These are phyloP conservation scores for Oleoguttula mirabilis DNA, from an alignment of 495 filamentous ascomycete genomes.

Conservation along the genomic window DNA sequence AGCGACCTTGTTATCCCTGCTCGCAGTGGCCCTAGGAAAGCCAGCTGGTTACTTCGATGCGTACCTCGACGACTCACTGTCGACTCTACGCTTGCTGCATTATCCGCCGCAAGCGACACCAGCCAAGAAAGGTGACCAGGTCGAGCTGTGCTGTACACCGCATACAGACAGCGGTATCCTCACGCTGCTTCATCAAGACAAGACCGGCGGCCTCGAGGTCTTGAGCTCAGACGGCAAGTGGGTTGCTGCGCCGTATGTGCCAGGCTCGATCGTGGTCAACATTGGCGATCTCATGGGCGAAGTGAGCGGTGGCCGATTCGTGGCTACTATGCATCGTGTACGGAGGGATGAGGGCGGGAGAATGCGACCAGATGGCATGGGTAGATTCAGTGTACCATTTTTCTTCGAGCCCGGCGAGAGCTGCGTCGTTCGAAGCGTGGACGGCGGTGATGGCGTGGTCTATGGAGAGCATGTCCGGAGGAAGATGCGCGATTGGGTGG, in stretches of 20 bases:
- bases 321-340: slow-evolving; percentile 40
- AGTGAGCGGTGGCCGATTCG: slow-evolving; percentile 37
- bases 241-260: slow-evolving; percentile 36
- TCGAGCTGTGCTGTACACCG: slow-evolving; percentile 34
- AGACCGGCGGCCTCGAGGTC: slow-evolving; percentile 34
- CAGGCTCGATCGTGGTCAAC: slow-evolving; percentile 38
- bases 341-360: slow-evolving; percentile 9
- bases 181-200: slow-evolving; percentile 35
- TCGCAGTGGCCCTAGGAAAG: slow-evolving; percentile 34
- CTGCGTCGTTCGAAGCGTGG: slow-evolving; percentile 32
- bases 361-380: slow-evolving; percentile 18
- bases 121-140: slow-evolving; percentile 9
- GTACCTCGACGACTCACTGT: slow-evolving; percentile 32
- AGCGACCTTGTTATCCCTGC: slow-evolving; percentile 31
- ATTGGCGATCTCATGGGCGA: slow-evolving; percentile 36
- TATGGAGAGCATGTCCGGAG: slow-evolving; percentile 37
- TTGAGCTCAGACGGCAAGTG: slow-evolving; percentile 32
- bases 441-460: slow-evolving; percentile 26
- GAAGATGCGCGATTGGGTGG: slow-evolving; percentile 40
- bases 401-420: slow-evolving; percentile 39
- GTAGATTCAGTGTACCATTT: slow-evolving; percentile 37
- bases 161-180: slow-evolving; percentile 37
- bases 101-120: slow-evolving; percentile 30
- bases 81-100: slow-evolving; percentile 35
- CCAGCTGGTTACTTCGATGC: slow-evolving; percentile 29